Evolutionary conservation across 2,329 filamentous ascomycete species (phyloP), one percentile per base, ranked within the genome.

Genomic region (Cladophialophora exuberans): DNA sequence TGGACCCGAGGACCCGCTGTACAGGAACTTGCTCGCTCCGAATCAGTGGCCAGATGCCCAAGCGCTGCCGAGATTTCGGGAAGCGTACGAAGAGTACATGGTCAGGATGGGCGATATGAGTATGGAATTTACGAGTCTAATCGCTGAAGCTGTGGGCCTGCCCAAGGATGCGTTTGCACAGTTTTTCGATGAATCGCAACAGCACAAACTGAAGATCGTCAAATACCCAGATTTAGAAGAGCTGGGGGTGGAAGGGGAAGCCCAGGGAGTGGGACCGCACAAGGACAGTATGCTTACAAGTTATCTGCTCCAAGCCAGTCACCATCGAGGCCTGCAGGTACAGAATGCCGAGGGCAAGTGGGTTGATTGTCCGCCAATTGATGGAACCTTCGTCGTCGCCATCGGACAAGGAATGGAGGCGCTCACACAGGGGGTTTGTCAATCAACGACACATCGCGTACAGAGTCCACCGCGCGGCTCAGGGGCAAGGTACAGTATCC

Each of bases 131-230:
- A 93, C 89, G 1, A 83, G 82, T 9, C 81, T 95, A 25, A 88
- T 95, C 63, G 90, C 90, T 59, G 89, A 95, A 74, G 87, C 89
- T n/a, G 87, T 96, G 59, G 82, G 83, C 7, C 78, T 96, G 4
- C 83, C 87, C 0, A 59, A 78, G 0, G 73, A 80, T 46, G 89
- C 90, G 0, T 95, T 96, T 70, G 76, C 83, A 67, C 84, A 82
- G 65, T 95, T 92, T 77, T 93, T 93, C 72, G 89, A 92, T 68
- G 72, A 79, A 36, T 47, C 56, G 10, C 79, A 76, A 75, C 90
- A 94, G 74, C 89, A 95, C 76, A 95, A 95, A 76, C 80, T 95
- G 65, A 96, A 96, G 76, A 86, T 96, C 56, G 86, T 95, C 57
- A 90, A 89, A 74, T 95, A 94, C 67, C 90, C 90, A 0, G 90